A percentile compares a stretch with the other conserved stretches of the same genome.
phyloP scores from a whole-genome alignment of 139 green algal species.

The Gonium pectorale region DNA sequence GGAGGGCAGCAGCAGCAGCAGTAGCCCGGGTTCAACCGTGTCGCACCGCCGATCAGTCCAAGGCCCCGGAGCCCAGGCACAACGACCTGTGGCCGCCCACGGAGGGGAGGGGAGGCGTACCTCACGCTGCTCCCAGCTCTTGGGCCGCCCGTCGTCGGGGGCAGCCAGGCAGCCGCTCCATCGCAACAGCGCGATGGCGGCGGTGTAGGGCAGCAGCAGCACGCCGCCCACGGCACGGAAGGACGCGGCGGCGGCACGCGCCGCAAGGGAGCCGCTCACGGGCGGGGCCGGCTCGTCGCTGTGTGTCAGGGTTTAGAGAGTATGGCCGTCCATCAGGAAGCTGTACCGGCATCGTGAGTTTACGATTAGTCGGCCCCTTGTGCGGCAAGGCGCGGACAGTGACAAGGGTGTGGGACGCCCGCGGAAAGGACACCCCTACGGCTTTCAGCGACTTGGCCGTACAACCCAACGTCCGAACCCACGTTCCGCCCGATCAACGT shows the following conservation, averaged over 20 bases:
- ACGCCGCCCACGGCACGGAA: background rate
- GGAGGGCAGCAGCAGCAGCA: too few species aligned
- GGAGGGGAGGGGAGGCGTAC: background rate
- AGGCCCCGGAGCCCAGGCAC: too few species aligned
- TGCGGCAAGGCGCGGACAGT: too few species aligned
- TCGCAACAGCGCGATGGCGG: background rate
- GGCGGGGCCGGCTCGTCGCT: background rate
- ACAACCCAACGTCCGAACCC: background rate
- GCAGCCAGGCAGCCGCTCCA: background rate
- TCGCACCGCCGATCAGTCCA: too few species aligned
- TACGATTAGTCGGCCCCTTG: too few species aligned
- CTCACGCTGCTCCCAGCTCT: conserved; percentile 39
- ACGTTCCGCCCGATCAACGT: background rate
- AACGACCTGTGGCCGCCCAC: background rate
- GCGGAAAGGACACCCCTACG: too few species aligned
- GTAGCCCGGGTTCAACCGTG: too few species aligned
- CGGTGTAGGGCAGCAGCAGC: background rate
- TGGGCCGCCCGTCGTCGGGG: background rate
- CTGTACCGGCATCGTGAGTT: too few species aligned
- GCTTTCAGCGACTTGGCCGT: too few species aligned
- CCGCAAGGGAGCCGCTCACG: background rate
- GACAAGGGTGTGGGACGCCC: too few species aligned
- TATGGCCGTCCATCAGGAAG: too few species aligned
- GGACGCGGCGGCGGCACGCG: background rate
- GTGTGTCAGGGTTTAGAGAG: too few species aligned